phyloP scores from a whole-genome alignment of 768 basidiomycete genomes.

The Tylopilus plumbeoviolaceoides region DNA sequence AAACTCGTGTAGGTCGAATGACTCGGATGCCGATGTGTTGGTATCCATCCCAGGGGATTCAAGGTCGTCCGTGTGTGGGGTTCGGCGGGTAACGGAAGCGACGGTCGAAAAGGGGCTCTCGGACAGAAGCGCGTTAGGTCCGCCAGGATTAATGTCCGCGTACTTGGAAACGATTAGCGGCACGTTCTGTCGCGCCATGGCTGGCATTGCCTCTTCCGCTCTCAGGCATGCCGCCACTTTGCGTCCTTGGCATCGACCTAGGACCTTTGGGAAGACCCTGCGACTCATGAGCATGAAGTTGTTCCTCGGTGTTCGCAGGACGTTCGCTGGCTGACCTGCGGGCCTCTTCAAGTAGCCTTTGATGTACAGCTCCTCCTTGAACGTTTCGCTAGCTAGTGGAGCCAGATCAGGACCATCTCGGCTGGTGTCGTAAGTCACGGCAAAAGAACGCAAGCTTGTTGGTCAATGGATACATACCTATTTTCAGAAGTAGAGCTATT shows the following conservation, averaged over 20 bases:
- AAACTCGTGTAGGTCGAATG: conserved; percentile 28
- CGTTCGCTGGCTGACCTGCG: conserved; percentile 5
- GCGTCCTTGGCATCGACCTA: conserved; percentile 21
- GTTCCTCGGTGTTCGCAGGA: background rate
- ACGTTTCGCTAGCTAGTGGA: conserved; percentile 26
- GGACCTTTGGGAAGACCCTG: conserved; percentile 8
- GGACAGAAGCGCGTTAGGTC: background rate
- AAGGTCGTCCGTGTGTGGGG: background rate
- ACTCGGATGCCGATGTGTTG: conserved; percentile 9
- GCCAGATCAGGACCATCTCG: conserved; percentile 8
- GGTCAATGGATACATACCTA: conserved; percentile 18
- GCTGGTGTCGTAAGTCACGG: conserved; percentile 9
- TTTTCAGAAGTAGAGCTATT: background rate
- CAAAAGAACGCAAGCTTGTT: background rate
- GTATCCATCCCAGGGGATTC: conserved; percentile 14
- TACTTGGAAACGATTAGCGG: conserved; percentile 8
- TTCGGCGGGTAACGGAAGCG: conserved; percentile 9
- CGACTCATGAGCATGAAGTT: conserved; percentile 1
- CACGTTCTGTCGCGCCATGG: background rate
- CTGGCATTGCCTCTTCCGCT: conserved; percentile 12
- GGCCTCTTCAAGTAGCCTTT: conserved; percentile 26
- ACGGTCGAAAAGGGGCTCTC: conserved; percentile 4
- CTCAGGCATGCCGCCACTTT: conserved; percentile 12
- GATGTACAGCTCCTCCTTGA: conserved; percentile 27
- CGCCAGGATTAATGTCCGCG: background rate